A percentile compares a stretch with the other conserved stretches of the same genome.
These are phyloP conservation scores for Saposhnikovia divaricata DNA, from an alignment of 129 eudicot species.

Conservation along the genomic window DNA sequence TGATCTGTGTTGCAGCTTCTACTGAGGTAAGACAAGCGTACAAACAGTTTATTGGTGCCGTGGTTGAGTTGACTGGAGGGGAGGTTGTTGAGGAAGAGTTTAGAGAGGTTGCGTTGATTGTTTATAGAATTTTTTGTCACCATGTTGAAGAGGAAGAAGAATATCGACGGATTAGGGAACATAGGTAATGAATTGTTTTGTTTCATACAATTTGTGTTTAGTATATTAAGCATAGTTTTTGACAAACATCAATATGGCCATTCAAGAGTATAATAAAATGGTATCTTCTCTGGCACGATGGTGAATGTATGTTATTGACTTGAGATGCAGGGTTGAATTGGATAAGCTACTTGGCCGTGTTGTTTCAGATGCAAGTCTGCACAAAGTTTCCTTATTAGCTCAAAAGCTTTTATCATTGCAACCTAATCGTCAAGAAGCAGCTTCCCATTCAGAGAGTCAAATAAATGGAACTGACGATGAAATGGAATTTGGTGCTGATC, in stretches of 20 bases:
- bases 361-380: conserved; percentile 46
- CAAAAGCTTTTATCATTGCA: conserved; percentile 58
- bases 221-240: neutral
- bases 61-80: conserved; percentile 68
- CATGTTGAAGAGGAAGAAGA: conserved; percentile 34
- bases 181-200: conserved; percentile 46
- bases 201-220: neutral
- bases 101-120: conserved; percentile 60
- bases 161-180: conserved; percentile 33
- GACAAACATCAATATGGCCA: neutral
- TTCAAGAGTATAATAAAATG: neutral
- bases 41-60: conserved; percentile 68
- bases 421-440: conserved; percentile 33
- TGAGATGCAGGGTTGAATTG: conserved; percentile 67
- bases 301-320: neutral
- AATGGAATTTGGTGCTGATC: conserved; percentile 77
- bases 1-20: conserved; percentile 38
- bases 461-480: conserved; percentile 32
- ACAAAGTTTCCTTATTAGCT: conserved; percentile 49
- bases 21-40: conserved; percentile 74
- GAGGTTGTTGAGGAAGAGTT: conserved; percentile 78
- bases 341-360: conserved; percentile 68
- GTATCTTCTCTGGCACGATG: neutral
- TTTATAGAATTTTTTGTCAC: conserved; percentile 46
- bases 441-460: conserved; percentile 19